Percentiles rank a stretch among this genome's conserved stretches.
Evolutionary conservation across 148 eudicot species (phyloP).

Genomic region (Silene uniflora): DNA sequence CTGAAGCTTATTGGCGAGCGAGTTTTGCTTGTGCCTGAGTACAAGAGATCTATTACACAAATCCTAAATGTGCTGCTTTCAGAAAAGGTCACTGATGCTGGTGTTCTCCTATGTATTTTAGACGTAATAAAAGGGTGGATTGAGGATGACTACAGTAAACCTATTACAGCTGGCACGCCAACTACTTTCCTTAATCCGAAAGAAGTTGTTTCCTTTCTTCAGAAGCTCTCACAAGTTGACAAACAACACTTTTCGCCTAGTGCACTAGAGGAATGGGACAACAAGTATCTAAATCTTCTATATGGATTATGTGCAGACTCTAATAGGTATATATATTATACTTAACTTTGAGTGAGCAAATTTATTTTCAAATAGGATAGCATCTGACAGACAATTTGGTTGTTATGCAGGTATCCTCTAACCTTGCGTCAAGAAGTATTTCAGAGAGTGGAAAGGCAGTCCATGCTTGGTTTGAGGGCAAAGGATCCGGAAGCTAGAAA

Average conservation of each 20-base stretch:
- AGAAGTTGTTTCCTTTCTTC: conserved; percentile 89
- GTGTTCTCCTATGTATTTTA: conserved; percentile 86
- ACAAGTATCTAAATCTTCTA: conserved; percentile 76
- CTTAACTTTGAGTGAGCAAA: background rate
- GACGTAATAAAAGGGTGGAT: conserved; percentile 90
- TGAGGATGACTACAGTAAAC: conserved; percentile 76
- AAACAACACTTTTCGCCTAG: conserved; percentile 61
- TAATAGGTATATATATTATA: conserved; percentile 50
- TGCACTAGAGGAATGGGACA: conserved; percentile 85
- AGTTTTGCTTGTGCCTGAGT: conserved; percentile 82
- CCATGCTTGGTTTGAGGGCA: conserved; percentile 95
- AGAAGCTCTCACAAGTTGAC: conserved; percentile 95
- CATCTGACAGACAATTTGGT: conserved; percentile 22
- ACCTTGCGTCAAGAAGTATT: conserved; percentile 81
- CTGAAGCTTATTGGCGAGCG: conserved; percentile 80
- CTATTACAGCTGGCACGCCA: conserved; percentile 51
- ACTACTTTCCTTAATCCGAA: conserved; percentile 63
- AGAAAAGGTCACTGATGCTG: conserved; percentile 82
- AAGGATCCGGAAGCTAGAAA: conserved; percentile 83
- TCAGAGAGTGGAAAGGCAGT: conserved; percentile 91
- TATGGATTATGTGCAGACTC: conserved; percentile 94
- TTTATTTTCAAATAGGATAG: conserved; percentile 1
- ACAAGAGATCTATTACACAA: conserved; percentile 76
- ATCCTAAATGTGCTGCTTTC: conserved; percentile 71
- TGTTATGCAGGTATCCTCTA: conserved; percentile 60